Conservation (phyloP, 345 rosid species). For the Toxicodendron radicans region DNA sequence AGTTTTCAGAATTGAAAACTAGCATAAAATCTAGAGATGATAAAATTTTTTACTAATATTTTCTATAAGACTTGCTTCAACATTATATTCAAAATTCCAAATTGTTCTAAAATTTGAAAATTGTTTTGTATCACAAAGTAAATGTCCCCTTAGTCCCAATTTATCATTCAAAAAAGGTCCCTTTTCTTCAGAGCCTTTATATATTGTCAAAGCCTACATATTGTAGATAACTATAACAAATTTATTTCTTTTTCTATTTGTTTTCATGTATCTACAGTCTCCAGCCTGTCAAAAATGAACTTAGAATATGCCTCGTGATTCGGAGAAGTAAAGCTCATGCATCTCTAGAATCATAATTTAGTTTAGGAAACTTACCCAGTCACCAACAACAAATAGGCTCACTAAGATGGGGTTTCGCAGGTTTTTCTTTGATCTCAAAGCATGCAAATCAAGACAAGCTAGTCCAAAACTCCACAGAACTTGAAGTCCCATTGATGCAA, state of each 20-base stretch:
- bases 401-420: slow-evolving; percentile 41
- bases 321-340: not conserved
- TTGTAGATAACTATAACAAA: not conserved
- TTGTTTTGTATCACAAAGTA: not conserved
- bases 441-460: slow-evolving; percentile 43
- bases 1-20: not conserved
- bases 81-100: not conserved
- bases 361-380: slow-evolving; percentile 29
- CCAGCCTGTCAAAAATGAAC: not conserved
- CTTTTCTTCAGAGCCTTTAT: not conserved
- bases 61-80: not conserved
- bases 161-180: not conserved
- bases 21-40: too few relatives aligned
- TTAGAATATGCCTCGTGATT: not conserved
- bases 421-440: slow-evolving; percentile 39
- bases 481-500: slow-evolving; percentile 49
- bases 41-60: too few relatives aligned
- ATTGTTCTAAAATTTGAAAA: too few relatives aligned
- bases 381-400: slow-evolving; percentile 46
- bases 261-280: not conserved
- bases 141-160: not conserved
- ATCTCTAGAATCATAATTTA: not conserved
- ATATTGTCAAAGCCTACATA: not conserved
- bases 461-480: slow-evolving; percentile 46
- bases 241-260: not conserved